phyloP scores from a whole-genome alignment of 225 moss, liverwort and hornwort species.

The Neckera pumila region DNA sequence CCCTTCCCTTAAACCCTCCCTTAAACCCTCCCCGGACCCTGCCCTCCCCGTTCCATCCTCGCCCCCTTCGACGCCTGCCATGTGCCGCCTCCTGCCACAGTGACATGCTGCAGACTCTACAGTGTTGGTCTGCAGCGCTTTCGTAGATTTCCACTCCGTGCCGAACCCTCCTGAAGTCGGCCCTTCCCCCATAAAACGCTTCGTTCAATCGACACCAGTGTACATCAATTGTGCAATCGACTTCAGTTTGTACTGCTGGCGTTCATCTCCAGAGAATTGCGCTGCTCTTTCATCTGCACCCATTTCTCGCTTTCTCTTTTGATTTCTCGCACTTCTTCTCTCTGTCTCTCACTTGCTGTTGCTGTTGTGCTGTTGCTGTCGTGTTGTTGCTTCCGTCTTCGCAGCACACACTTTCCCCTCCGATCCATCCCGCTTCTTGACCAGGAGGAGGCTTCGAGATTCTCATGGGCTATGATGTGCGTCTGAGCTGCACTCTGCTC shows the following conservation, averaged over 20 bases:
- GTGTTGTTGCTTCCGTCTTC: background rate
- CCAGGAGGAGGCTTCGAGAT: background rate
- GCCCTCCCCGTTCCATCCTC: background rate
- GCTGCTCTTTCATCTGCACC: too few species aligned
- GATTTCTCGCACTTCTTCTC: background rate
- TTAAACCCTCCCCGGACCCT: too few species aligned
- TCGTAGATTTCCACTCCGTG: fast-evolving
- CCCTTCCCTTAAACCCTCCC: too few species aligned
- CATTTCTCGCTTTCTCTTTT: background rate
- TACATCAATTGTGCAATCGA: too few species aligned
- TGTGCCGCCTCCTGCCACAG: too few species aligned
- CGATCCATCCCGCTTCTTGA: background rate
- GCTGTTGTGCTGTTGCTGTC: background rate
- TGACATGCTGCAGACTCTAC: background rate
- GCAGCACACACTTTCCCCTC: background rate
- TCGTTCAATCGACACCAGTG: background rate
- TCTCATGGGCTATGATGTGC: background rate
- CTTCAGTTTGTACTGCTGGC: too few species aligned
- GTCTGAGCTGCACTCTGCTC: background rate
- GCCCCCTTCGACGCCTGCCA: background rate
- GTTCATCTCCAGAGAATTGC: too few species aligned
- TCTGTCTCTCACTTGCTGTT: too few species aligned
- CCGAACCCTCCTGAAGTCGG: background rate
- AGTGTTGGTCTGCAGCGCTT: background rate
- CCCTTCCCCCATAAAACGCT: background rate